Percentiles rank a stretch among this genome's conserved stretches.
Evolutionary conservation across 441 rosid species (phyloP).

Genomic region (Biscutella laevigata): DNA sequence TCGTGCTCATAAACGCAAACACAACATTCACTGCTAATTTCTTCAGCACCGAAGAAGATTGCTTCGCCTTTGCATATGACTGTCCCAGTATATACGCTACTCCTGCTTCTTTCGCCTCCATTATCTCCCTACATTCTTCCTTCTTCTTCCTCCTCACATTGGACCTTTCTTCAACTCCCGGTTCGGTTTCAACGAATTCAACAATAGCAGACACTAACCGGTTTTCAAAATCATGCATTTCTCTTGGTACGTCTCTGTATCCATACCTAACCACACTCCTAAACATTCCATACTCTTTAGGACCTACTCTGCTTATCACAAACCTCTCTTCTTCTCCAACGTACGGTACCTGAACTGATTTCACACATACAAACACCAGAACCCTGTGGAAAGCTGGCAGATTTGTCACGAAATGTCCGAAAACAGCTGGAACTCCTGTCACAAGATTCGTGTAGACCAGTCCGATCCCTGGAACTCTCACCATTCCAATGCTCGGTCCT

Average conservation of each 20-base stretch:
- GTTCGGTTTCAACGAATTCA: slow-evolving; percentile 38
- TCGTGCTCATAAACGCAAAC: slow-evolving; percentile 55
- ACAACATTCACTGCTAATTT: slow-evolving; percentile 44
- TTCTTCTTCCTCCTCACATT: slow-evolving; percentile 8
- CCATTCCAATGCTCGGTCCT: slow-evolving; percentile 65
- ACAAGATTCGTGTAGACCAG: slow-evolving; percentile 43
- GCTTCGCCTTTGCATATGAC: slow-evolving; percentile 49
- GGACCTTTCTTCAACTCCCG: background rate
- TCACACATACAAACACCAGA: slow-evolving; percentile 56
- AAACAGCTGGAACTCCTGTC: slow-evolving; percentile 58
- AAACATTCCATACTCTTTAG: slow-evolving; percentile 56
- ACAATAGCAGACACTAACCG: slow-evolving; percentile 40
- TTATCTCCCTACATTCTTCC: slow-evolving; percentile 33
- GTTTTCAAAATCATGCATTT: slow-evolving; percentile 54
- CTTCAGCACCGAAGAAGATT: slow-evolving; percentile 51
- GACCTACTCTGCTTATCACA: slow-evolving; percentile 44
- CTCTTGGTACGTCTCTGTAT: slow-evolving; percentile 56
- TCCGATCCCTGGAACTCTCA: slow-evolving; percentile 59
- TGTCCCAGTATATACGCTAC: slow-evolving; percentile 56
- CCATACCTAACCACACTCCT: slow-evolving; percentile 58
- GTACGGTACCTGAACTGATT: slow-evolving; percentile 53
- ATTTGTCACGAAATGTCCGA: slow-evolving; percentile 65
- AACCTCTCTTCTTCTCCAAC: slow-evolving; percentile 40
- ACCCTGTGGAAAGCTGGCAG: slow-evolving; percentile 58
- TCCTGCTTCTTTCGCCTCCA: slow-evolving; percentile 59